Evolutionary conservation across 108 stramenopile species (phyloP), one percentile per base, ranked within the genome.

Genomic region (Skeletonema menzelii): DNA sequence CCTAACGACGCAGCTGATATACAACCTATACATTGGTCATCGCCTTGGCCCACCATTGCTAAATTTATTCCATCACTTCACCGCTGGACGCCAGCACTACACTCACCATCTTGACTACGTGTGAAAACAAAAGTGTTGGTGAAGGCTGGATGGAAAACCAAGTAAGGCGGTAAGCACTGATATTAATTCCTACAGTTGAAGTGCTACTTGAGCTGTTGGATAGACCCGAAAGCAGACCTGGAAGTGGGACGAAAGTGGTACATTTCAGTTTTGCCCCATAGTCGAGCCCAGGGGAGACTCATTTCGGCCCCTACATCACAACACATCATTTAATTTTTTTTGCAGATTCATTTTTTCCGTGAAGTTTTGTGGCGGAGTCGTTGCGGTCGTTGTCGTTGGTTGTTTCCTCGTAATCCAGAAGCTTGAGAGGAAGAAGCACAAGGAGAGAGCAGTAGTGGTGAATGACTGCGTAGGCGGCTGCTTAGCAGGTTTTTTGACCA

Each of bases 51-150:
- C 8, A 22, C 3, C 0, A 5, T n/a, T 53, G 24, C 2, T 4
- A 53, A 22, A 22, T n/a, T 22, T 24, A 53, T 22, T 22, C 22
- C 49, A 24, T n/a, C 8, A 53, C 20, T 22, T 24, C 24, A n/a
- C 46, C 22, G 49, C 49, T 24, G 7, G 5, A 53, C 22, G 49
- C 8, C 49, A 22, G 49, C 49, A 53, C 49, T 5, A 22, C 46
- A 20, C 49, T 53, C 20, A 53, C 49, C 49, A 53, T 53, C 49
- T 53, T 53, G 49, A 53, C 49, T 53, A 53, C 49, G 49, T 53
- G 19, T 19, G 49, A 24, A n/a, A 42, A 53, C 49, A 53, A 53
- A 53, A 53, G 49, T 53, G 49, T 22, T 53, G 49, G 49, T n/a
- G 49, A 53, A 7, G 49, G 35, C 10, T 7, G 49, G 40, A 42